These are phyloP conservation scores for Bacidia rubella DNA, from an alignment of 495 filamentous ascomycete genomes.

Conservation along the genomic window DNA sequence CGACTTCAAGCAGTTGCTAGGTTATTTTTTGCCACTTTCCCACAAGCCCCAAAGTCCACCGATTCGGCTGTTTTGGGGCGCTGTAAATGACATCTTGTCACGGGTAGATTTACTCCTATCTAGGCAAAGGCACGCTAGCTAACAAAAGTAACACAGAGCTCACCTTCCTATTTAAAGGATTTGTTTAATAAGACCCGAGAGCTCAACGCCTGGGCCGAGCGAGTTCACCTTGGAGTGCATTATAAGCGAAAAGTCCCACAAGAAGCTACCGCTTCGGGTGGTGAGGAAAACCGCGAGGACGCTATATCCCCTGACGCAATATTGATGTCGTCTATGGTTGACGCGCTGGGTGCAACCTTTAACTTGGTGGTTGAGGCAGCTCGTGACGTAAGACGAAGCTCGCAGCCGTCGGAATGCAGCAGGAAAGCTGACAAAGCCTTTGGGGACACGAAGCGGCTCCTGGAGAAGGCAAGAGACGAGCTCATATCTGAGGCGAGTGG, in stretches of 20 bases:
- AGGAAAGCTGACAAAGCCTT: not conserved
- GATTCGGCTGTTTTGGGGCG: not conserved
- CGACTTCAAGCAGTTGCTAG: not conserved
- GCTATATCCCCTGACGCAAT: slow-evolving; percentile 1
- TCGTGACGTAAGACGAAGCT: not conserved
- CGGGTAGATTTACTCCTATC: not conserved
- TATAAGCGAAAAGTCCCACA: not conserved
- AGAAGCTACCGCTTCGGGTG: not conserved
- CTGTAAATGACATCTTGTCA: not conserved
- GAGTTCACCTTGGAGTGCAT: slow-evolving; percentile 7
- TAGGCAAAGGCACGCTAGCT: not conserved
- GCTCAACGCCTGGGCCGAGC: not conserved
- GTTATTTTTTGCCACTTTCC: not conserved
- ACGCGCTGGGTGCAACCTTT: slow-evolving; percentile 8
- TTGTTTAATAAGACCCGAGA: not conserved
- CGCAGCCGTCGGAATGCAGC: not conserved
- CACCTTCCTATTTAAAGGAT: not conserved
- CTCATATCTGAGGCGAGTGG: slow-evolving; percentile 9
- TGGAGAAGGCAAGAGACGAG: slow-evolving; percentile 7
- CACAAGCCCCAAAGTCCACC: not conserved
- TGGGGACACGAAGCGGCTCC: slow-evolving; percentile 1
- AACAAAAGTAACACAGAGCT: no score
- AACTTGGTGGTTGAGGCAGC: slow-evolving; percentile 7
- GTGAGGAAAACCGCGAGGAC: not conserved
- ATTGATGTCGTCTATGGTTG: slow-evolving; percentile 6